Base-by-base conservation (phyloP, 495 filamentous ascomycete species). In the Lasiosphaeriaceae sp. region DNA sequence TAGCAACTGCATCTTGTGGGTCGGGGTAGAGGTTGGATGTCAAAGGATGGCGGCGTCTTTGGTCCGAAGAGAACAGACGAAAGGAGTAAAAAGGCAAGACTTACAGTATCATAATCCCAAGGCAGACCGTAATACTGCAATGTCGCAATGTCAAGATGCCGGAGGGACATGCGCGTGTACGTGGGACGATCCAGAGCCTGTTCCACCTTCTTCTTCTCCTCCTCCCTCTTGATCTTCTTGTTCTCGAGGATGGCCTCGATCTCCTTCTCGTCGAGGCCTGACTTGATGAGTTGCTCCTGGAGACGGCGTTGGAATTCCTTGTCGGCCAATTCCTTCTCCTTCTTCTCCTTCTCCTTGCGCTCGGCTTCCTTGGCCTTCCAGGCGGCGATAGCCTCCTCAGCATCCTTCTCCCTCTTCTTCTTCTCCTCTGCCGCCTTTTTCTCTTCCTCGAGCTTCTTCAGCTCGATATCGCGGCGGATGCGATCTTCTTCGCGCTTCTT, bases 401-500 rank as follows among this genome's bases (percentile, higher is more conserved):
- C 82, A 53, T 83, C 80, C 16, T 76, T 72, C 59, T 82, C 72
- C 54, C 79, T 68, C 16, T 63, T 64, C 50, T 72, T 61, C 52
- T 70, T 69, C 60, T 78, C 78, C 31, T 75, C 71, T 0, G 58
- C 60, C 5, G 72, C 64, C 53, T 72, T 71, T 56, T 79, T 72
- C 66, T 88, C 84, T 49, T 80, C 77, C 46, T 79, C 71, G 29
- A 83, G 76, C 62, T 75, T 80, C 69, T 90, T 80, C 12, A 83
- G 74, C 54, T 82, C 73, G 14, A 79, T 54, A 66, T 82, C 77
- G 47, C 71, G 71, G 58, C 74, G 69, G 37, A 86, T 69, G 52
- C 76, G 74, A 47, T 69, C 74, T 57, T 75, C 70, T 11, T 79
- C 71, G 47, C 77, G 74, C 46, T 71, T 65, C 57, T 77, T 71